phyloP scores from a whole-genome alignment of 2,329 filamentous ascomycete species.

The Lasiodiplodia sp. region DNA sequence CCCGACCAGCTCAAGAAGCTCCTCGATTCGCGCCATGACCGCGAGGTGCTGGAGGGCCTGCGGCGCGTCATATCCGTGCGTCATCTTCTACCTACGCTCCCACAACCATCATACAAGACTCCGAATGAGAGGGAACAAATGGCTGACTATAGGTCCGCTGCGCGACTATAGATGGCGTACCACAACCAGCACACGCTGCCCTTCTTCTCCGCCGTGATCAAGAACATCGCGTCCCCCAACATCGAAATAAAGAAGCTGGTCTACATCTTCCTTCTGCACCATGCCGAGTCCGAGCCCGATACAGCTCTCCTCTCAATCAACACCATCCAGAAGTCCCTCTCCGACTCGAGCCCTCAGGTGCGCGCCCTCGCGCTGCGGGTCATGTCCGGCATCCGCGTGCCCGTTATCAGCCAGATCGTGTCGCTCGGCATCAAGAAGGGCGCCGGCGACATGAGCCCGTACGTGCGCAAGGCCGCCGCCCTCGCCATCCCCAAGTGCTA shows the following conservation, averaged over 20 bases:
- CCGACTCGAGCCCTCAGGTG: slow-evolving; percentile 88
- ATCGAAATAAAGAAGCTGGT: slow-evolving; percentile 97
- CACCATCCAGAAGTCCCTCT: slow-evolving; percentile 96
- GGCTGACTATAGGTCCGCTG: neutral
- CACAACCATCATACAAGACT: neutral
- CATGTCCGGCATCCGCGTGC: slow-evolving; percentile 97
- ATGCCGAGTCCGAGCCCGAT: slow-evolving; percentile 95
- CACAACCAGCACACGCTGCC: slow-evolving; percentile 84
- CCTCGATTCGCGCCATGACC: slow-evolving; percentile 89
- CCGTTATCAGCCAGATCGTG: slow-evolving; percentile 97
- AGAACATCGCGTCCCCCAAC: slow-evolving; percentile 94
- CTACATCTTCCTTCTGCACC: slow-evolving; percentile 96
- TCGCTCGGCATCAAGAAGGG: slow-evolving; percentile 95
- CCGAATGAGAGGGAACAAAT: neutral
- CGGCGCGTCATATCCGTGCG: slow-evolving; percentile 85
- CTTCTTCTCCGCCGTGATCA: slow-evolving; percentile 97
- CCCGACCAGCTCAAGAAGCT: slow-evolving; percentile 91
- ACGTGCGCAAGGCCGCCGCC: slow-evolving; percentile 90
- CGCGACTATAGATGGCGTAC: slow-evolving; percentile 84
- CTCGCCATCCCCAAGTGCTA: slow-evolving; percentile 97
- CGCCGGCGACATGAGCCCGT: slow-evolving; percentile 89
- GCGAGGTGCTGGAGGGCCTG: slow-evolving; percentile 90
- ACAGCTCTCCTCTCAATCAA: slow-evolving; percentile 96
- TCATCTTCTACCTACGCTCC: slow-evolving; percentile 15
- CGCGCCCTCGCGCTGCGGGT: slow-evolving; percentile 91